Evolutionary conservation across 2,329 filamentous ascomycete species (phyloP).

Genomic region (Verticillium klebahnii): DNA sequence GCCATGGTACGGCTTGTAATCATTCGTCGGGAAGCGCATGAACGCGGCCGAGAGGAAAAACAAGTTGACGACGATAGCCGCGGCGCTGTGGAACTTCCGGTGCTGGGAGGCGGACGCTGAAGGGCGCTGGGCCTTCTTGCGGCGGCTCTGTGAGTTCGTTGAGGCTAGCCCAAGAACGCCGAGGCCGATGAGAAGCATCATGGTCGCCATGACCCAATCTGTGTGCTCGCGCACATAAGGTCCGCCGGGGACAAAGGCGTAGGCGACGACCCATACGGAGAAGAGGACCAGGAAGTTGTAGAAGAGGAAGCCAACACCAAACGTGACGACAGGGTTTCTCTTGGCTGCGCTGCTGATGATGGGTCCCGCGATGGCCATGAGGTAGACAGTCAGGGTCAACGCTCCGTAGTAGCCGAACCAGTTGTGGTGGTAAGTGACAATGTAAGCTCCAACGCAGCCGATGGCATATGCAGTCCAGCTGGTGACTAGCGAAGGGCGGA

Average conservation of each 20-base stretch:
- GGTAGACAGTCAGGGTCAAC: constrained; percentile 68
- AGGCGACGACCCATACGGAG: constrained; percentile 97
- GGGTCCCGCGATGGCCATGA: constrained; percentile 73
- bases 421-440: constrained; percentile 71
- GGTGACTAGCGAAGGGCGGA: constrained; percentile 63
- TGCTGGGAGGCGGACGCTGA: constrained; percentile 31
- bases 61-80: constrained; percentile 72
- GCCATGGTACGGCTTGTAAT: constrained; percentile 85
- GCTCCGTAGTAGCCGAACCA: constrained; percentile 91
- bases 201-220: constrained; percentile 89
- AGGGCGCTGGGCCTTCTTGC: constrained; percentile 28
- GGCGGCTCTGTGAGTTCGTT: constrained; percentile 42
- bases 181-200: constrained; percentile 77
- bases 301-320: constrained; percentile 82
- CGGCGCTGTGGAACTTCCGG: constrained; percentile 47
- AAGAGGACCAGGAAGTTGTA: constrained; percentile 97
- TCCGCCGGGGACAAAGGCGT: constrained; percentile 94
- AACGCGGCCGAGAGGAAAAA: constrained; percentile 78
- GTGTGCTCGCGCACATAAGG: constrained; percentile 89
- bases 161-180: constrained; percentile 68
- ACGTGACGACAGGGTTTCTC: constrained; percentile 72
- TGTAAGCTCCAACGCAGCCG: constrained; percentile 72
- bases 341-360: constrained; percentile 72
- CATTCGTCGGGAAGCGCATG: constrained; percentile 84
- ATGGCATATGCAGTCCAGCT: constrained; percentile 77